Conservation (phyloP, 257 asterid genomes). For the Hygrophila difformis region DNA sequence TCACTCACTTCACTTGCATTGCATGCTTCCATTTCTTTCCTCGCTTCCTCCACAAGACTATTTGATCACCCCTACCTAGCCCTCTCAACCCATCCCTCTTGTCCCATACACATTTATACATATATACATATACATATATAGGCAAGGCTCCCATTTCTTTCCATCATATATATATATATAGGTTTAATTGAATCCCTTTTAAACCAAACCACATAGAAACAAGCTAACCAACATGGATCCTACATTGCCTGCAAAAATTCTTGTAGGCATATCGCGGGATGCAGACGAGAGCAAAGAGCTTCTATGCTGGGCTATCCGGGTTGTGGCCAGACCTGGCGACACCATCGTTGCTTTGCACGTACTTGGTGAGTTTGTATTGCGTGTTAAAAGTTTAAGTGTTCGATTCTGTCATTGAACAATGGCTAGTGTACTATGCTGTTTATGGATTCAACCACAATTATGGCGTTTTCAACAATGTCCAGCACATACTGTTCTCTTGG, state of each 20-base stretch:
- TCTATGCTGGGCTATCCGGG: conserved; percentile 47
- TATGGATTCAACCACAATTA: too few relatives aligned
- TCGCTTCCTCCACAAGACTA: conserved; percentile 51
- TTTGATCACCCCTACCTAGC: conserved; percentile 31
- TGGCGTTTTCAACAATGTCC: too few relatives aligned
- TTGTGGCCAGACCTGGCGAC: conserved; percentile 60
- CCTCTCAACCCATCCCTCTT: conserved; percentile 17
- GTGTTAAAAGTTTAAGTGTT: too few relatives aligned
- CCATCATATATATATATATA: too few relatives aligned
- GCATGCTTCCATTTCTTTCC: not conserved
- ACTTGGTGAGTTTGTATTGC: conserved; percentile 36
- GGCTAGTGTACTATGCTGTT: too few relatives aligned
- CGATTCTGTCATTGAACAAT: too few relatives aligned
- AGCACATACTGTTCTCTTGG: too few relatives aligned
- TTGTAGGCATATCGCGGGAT: conserved; percentile 60
- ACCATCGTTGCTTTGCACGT: conserved; percentile 58
- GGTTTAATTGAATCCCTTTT: not conserved
- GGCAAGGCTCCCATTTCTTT: conserved; percentile 10
- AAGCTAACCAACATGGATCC: conserved; percentile 21
- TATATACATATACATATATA: conserved; percentile 15
- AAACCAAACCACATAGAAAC: not conserved
- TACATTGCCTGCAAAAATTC: conserved; percentile 43
- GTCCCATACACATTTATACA: conserved; percentile 15
- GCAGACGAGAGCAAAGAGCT: conserved; percentile 47
- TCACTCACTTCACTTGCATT: too few relatives aligned